phyloP scores from a whole-genome alignment of 148 eudicot genomes.

The Rhododendron ferrugineum region DNA sequence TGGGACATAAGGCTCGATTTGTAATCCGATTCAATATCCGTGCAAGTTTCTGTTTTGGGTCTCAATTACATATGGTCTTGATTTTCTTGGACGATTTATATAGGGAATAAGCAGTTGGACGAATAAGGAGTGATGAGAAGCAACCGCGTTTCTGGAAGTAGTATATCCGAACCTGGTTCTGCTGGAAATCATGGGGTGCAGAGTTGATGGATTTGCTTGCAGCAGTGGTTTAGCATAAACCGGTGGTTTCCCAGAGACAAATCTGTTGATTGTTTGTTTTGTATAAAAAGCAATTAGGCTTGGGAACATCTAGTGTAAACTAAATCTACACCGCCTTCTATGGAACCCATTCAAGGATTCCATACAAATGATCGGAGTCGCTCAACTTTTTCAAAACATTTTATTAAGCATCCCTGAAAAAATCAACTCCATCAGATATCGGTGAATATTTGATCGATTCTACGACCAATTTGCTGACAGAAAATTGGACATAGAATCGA shows the following conservation, averaged over 20 bases:
- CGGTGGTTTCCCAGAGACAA: neutral
- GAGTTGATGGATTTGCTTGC: constrained; percentile 9
- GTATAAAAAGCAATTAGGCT: neutral
- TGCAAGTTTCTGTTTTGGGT: neutral
- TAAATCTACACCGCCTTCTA: no score
- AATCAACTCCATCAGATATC: no score
- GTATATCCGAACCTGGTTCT: neutral
- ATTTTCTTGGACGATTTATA: constrained; percentile 4
- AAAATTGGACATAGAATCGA: no score
- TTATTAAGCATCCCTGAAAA: no score
- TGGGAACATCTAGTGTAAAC: no score
- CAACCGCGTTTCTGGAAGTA: neutral
- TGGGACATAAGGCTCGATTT: no score
- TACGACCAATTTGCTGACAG: no score
- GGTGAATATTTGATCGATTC: no score
- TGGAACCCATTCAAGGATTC: no score
- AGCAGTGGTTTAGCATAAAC: constrained; percentile 4
- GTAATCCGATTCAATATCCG: neutral
- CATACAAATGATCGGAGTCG: no score
- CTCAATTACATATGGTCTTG: neutral
- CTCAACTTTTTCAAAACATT: no score
- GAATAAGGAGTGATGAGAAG: neutral
- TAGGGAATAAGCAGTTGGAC: neutral
- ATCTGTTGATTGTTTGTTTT: neutral
- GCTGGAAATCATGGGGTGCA: neutral